phyloP scores from a whole-genome alignment of 106 monocot genomes.

The Apostasia ramifera region DNA sequence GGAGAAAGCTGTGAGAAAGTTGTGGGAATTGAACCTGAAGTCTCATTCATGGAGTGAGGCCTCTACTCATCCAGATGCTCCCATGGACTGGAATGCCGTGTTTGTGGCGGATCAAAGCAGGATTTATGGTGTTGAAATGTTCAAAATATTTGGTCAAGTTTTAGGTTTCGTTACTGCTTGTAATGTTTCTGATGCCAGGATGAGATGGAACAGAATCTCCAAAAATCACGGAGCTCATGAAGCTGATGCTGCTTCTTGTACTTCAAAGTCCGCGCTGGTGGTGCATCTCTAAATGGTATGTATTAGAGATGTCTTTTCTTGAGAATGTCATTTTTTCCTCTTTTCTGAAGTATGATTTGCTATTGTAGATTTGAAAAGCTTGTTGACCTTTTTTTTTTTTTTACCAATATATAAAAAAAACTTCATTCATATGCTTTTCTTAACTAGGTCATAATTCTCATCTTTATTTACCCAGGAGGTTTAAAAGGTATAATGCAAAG shows the following conservation, averaged over 20 bases:
- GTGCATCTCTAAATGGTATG: constrained; percentile 27
- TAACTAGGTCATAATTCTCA: too few species aligned
- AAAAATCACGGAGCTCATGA: constrained; percentile 44
- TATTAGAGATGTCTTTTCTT: too few species aligned
- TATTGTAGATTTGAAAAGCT: too few species aligned
- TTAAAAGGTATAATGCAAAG: too few species aligned
- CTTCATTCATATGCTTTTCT: too few species aligned
- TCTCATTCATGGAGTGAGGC: constrained; percentile 44
- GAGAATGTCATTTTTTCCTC: too few species aligned
- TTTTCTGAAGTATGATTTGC: too few species aligned
- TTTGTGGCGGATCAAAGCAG: constrained; percentile 40
- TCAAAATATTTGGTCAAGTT: constrained; percentile 76
- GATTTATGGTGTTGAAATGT: constrained; percentile 83
- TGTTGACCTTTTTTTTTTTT: too few species aligned
- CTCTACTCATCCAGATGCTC: constrained; percentile 86
- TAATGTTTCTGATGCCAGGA: constrained; percentile 29
- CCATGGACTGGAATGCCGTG: constrained; percentile 65
- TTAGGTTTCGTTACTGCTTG: constrained; percentile 71
- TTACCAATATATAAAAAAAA: too few species aligned
- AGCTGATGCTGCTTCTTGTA: constrained; percentile 35
- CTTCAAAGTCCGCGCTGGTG: constrained; percentile 43
- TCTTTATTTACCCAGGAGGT: too few species aligned
- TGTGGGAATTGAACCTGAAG: constrained; percentile 57
- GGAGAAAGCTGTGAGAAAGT: constrained; percentile 68
- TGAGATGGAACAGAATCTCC: constrained; percentile 52